Base-by-base conservation (phyloP, 129 eudicot genomes). In the Centella asiatica region DNA sequence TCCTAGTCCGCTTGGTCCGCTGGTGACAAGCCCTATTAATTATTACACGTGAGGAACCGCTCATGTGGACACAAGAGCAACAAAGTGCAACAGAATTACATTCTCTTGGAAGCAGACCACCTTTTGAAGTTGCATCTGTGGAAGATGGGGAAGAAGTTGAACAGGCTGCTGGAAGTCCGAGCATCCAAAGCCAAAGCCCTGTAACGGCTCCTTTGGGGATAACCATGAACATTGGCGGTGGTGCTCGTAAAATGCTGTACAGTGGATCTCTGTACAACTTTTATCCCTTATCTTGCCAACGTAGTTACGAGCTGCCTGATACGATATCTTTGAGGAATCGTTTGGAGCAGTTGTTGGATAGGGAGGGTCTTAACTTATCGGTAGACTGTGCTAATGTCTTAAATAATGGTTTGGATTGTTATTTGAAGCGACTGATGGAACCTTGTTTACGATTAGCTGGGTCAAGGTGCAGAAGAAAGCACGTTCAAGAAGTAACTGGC, bases 131-230 rank as follows among this genome's bases (percentile, higher is more conserved):
- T 45, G 69, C 61, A 24, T 81, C 90, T 6, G 89, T 77, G 47
- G 96, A 87, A 80, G 98, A 90, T 56, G 96, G 99, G 17, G 96
- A 93, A 70, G 96, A 93, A 63, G 96, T 85, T 29, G 85, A 83
- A 36, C 89, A 83, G 73, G 74, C 72, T 65, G 79, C 81, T 9
- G 85, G 79, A 17, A 81, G 88, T 70, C 87, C 82, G 3, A 57
- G 79, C 25, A 62, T 80, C 65, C 84, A 78, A 71, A 92, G 90
- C 60, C 71, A 90, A 74, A 87, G 86, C 74, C 81, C 81, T 4
- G 83, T 93, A 53, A 92, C 84, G 10, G 92, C 96, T 34, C 99
- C 95, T 58, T 31, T 84, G 20, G 99, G 99, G 57, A 76, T 92
- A 65, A 68, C 82, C 12, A 36, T 83, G 64, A 78, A 73, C 48